phyloP scores from a whole-genome alignment of 2,329 filamentous ascomycete genomes.

The Raffaelea deltoideospora region DNA sequence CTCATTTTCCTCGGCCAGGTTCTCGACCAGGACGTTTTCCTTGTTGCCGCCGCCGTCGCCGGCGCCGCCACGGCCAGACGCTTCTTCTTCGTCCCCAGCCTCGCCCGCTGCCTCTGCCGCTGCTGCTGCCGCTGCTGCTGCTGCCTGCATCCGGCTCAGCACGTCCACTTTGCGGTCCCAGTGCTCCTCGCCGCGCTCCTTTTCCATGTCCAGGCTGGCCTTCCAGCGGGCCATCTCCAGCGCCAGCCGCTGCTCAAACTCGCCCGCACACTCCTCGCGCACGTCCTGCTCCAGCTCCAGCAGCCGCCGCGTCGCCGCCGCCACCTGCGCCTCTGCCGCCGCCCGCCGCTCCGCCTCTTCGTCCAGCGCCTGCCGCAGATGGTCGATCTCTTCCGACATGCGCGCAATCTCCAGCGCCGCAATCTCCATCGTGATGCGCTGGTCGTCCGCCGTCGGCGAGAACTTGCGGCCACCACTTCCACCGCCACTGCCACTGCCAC shows the following conservation, averaged over 20 bases:
- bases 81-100: neutral
- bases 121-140: slow-evolving; percentile 8
- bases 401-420: slow-evolving; percentile 68
- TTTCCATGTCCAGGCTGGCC: slow-evolving; percentile 59
- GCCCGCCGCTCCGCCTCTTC: slow-evolving; percentile 56
- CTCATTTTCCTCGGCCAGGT: slow-evolving; percentile 58
- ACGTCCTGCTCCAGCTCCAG: slow-evolving; percentile 65
- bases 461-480: slow-evolving; percentile 24
- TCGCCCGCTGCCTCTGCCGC: neutral
- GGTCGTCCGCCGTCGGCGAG: slow-evolving; percentile 30
- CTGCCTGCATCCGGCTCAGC: slow-evolving; percentile 26
- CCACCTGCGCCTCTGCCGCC: slow-evolving; percentile 58
- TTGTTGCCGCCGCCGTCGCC: slow-evolving; percentile 36
- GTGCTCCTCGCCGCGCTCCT: slow-evolving; percentile 68
- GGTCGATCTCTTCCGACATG: slow-evolving; percentile 64
- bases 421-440: slow-evolving; percentile 65
- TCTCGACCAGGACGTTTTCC: slow-evolving; percentile 45
- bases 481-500: slow-evolving; percentile 9
- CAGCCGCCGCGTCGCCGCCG: slow-evolving; percentile 51
- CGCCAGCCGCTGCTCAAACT: slow-evolving; percentile 67
- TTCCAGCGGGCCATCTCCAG: slow-evolving; percentile 73
- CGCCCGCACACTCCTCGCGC: slow-evolving; percentile 73
- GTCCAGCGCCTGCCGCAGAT: slow-evolving; percentile 52
- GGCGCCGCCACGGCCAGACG: slow-evolving; percentile 21
- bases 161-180: slow-evolving; percentile 67